Percentiles rank a stretch among this genome's conserved stretches.
phyloP scores from a whole-genome alignment of 2,329 filamentous ascomycete species.

The Aphanocladium album region DNA sequence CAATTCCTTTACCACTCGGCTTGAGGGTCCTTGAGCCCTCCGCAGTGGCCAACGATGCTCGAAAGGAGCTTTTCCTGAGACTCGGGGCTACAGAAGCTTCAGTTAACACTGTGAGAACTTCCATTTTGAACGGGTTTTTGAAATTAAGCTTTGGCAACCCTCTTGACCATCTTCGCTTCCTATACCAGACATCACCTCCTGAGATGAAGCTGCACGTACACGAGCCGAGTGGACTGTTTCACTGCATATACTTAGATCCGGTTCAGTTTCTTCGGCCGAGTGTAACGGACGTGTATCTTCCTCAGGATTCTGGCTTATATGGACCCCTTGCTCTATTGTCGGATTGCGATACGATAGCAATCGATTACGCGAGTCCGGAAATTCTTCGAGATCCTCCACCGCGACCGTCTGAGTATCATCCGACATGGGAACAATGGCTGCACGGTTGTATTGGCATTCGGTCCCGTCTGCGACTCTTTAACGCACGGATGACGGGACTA shows the following conservation, averaged over 20 bases:
- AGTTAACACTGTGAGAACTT: constrained; percentile 2
- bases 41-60: constrained; percentile 7
- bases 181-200: constrained; percentile 11
- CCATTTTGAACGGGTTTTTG: background rate
- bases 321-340: background rate
- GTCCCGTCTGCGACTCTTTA: constrained; percentile 2
- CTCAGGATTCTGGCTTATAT: background rate
- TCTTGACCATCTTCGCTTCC: constrained; percentile 12
- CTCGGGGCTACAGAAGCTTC: constrained; percentile 10
- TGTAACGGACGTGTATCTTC: background rate
- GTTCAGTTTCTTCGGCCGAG: background rate
- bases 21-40: constrained; percentile 2
- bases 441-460: constrained; percentile 9
- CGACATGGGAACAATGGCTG: constrained; percentile 8
- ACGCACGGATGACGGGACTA: background rate
- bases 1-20: constrained; percentile 3
- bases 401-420: background rate
- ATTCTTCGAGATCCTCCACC: background rate
- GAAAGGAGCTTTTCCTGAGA: constrained; percentile 9
- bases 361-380: background rate
- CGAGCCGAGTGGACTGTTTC: background rate
- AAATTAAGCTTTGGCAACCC: background rate
- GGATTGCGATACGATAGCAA: background rate
- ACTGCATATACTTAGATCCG: background rate
- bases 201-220: background rate